These are phyloP conservation scores for Salisapilia sapeloensis DNA, from an alignment of 352 stramenopile genomes.

Conservation along the genomic window DNA sequence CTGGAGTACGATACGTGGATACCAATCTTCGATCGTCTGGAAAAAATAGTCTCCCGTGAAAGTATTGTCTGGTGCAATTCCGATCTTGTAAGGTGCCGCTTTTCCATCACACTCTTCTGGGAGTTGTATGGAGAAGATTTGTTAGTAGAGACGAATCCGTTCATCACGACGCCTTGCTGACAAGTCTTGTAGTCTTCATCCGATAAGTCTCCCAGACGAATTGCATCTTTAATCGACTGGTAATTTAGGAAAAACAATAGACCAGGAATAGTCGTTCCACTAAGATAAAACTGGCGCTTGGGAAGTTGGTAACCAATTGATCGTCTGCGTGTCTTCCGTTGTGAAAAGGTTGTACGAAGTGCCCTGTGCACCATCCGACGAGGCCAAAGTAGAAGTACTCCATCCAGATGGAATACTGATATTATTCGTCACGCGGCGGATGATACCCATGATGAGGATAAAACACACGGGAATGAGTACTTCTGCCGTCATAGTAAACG, in stretches of 20 bases:
- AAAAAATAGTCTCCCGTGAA: slow-evolving; percentile 29
- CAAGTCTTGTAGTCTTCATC: background rate
- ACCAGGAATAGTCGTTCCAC: slow-evolving; percentile 2
- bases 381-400: background rate
- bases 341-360: background rate
- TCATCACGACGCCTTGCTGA: background rate
- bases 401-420: background rate
- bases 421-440: slow-evolving; percentile 2
- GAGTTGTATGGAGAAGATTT: slow-evolving; percentile 6
- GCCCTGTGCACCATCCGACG: background rate
- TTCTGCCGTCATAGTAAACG: no score
- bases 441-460: slow-evolving; percentile 6
- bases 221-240: background rate
- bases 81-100: slow-evolving; percentile 13
- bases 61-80: slow-evolving; percentile 13
- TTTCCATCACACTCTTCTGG: slow-evolving; percentile 5
- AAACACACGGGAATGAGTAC: slow-evolving; percentile 7
- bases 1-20: slow-evolving; percentile 8
- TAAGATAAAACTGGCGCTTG: background rate
- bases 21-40: slow-evolving; percentile 15
- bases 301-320: background rate
- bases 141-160: slow-evolving; percentile 2
- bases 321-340: background rate
- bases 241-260: slow-evolving; percentile 1
- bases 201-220: background rate